Evolutionary conservation across 495 filamentous ascomycete genomes (phyloP).

Genomic region (Darksidea phi): DNA sequence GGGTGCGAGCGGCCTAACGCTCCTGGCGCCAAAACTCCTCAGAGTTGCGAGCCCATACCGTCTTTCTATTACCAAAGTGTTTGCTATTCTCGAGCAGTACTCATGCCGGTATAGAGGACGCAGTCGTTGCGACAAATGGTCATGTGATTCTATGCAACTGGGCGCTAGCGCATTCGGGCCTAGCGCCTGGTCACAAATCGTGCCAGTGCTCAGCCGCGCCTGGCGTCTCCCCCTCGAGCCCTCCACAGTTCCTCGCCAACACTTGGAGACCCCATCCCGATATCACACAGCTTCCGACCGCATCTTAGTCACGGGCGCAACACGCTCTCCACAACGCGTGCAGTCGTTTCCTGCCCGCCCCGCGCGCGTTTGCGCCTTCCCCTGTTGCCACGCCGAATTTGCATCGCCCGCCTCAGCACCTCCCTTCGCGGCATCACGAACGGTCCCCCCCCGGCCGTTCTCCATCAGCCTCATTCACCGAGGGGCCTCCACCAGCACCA

Average conservation of each 20-base stretch:
- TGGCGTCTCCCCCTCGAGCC: neutral
- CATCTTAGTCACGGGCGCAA: constrained; percentile 31
- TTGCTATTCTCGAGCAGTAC: neutral
- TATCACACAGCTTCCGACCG: constrained; percentile 12
- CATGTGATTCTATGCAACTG: too few species aligned
- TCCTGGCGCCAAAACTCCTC: constrained; percentile 3
- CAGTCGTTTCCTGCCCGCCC: constrained; percentile 2
- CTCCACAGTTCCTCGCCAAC: constrained; percentile 10
- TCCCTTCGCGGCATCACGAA: constrained; percentile 30
- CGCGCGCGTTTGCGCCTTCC: constrained; percentile 21
- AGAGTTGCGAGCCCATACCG: too few species aligned
- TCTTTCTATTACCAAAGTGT: neutral
- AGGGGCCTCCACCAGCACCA: constrained; percentile 20
- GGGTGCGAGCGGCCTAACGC: constrained; percentile 2
- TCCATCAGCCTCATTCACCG: constrained; percentile 31
- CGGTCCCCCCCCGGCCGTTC: constrained; percentile 23
- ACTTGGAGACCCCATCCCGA: constrained; percentile 5
- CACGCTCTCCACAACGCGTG: constrained; percentile 31
- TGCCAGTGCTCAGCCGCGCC: too few species aligned
- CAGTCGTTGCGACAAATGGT: constrained; percentile 3
- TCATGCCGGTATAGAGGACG: neutral
- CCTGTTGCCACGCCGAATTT: constrained; percentile 25
- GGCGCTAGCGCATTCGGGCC: neutral
- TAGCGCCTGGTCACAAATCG: neutral
- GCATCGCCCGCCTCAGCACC: constrained; percentile 21